These are phyloP conservation scores for Talaromyces wortmannii DNA, from an alignment of 495 filamentous ascomycete genomes.

Conservation along the genomic window DNA sequence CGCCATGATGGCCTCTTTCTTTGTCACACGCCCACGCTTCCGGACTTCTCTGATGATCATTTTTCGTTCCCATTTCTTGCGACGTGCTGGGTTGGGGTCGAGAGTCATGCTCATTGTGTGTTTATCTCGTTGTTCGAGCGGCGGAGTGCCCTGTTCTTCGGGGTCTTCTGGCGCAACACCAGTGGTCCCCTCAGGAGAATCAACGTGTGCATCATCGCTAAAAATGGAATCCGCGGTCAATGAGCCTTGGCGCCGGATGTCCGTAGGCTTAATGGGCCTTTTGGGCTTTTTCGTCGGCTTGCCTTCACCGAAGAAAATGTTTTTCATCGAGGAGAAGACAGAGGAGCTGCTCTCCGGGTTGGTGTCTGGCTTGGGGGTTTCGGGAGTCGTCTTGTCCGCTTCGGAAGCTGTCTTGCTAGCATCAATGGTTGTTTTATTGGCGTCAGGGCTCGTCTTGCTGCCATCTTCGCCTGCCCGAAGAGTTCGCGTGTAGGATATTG, in stretches of 20 bases:
- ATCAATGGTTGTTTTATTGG: too few species aligned
- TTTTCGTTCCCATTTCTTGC: constrained; percentile 72
- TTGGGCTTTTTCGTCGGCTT: constrained; percentile 19
- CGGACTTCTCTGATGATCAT: constrained; percentile 69
- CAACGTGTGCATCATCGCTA: constrained; percentile 18
- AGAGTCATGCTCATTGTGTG: constrained; percentile 46
- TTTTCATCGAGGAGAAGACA: constrained; percentile 28
- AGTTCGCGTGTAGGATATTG: constrained; percentile 26
- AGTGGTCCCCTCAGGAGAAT: background rate
- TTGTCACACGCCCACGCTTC: constrained; percentile 58
- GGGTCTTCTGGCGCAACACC: constrained; percentile 3
- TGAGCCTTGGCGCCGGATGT: constrained; percentile 23
- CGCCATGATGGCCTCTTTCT: constrained; percentile 53
- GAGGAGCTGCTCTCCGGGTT: constrained; percentile 8
- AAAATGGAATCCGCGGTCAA: constrained; percentile 36
- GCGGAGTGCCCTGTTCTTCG: background rate
- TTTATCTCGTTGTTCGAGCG: constrained; percentile 32
- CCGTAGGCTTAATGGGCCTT: constrained; percentile 12
- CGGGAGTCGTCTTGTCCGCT: too few species aligned
- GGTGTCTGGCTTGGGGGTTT: background rate
- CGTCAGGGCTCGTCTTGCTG: constrained; percentile 1
- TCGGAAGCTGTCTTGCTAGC: too few species aligned
- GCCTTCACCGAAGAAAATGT: constrained; percentile 23
- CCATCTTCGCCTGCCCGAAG: constrained; percentile 22
- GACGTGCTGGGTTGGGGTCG: constrained; percentile 61